Conservation (phyloP, 2,329 filamentous ascomycete genomes). For the Colletotrichum phormii region DNA sequence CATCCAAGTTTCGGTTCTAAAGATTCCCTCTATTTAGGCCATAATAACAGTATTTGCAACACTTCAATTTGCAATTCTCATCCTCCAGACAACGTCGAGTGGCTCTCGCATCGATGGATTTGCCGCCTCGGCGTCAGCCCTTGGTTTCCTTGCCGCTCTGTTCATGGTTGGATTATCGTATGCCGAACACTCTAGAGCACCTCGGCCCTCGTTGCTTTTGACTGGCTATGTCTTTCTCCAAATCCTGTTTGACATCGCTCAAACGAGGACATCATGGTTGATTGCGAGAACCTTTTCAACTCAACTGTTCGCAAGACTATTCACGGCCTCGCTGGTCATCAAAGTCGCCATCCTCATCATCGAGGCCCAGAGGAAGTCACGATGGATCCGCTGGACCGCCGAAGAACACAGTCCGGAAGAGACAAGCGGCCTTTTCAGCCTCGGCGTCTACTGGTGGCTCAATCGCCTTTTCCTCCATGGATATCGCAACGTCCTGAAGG, state of each 20-base stretch:
- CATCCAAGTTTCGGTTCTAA: not conserved
- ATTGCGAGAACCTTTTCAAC: slow-evolving; percentile 35
- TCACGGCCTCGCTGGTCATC: slow-evolving; percentile 48
- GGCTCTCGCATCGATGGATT: slow-evolving; percentile 39
- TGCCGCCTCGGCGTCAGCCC: slow-evolving; percentile 42
- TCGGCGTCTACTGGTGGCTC: slow-evolving; percentile 50
- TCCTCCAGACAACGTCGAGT: slow-evolving; percentile 42
- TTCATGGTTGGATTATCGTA: slow-evolving; percentile 46
- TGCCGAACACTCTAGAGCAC: slow-evolving; percentile 45
- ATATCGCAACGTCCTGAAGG: slow-evolving; percentile 45
- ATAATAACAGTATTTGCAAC: slow-evolving; percentile 42
- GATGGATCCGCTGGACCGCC: slow-evolving; percentile 52
- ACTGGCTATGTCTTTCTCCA: slow-evolving; percentile 54
- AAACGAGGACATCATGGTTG: slow-evolving; percentile 57
- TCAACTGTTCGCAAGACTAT: slow-evolving; percentile 45
- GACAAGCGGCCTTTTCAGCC: slow-evolving; percentile 46
- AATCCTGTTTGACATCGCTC: slow-evolving; percentile 56
- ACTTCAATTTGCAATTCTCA: slow-evolving; percentile 47
- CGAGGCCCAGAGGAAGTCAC: slow-evolving; percentile 52
- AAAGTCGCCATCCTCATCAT: slow-evolving; percentile 51
- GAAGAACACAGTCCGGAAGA: slow-evolving; percentile 53
- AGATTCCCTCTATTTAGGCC: not conserved
- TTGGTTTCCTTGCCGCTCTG: slow-evolving; percentile 46
- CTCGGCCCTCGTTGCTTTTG: slow-evolving; percentile 56
- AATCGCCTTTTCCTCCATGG: slow-evolving; percentile 48